Conservation (phyloP, 2,329 filamentous ascomycete species). For the Penicillium decumbens region DNA sequence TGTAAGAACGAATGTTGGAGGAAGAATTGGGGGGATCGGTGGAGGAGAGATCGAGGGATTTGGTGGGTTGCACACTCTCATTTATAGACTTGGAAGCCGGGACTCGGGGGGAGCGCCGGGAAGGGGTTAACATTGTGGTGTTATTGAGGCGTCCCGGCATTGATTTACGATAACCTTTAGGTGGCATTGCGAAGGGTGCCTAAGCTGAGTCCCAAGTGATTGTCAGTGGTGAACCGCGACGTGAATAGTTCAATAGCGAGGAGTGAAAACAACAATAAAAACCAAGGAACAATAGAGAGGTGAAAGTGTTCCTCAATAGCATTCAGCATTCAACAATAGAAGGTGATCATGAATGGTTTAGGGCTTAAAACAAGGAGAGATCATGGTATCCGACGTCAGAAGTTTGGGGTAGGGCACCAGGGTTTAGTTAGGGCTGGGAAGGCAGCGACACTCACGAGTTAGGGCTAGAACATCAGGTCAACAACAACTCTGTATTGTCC, state of each 20-base stretch:
- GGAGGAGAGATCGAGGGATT: conserved; percentile 8
- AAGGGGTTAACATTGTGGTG: conserved; percentile 11
- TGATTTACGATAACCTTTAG: conserved; percentile 20
- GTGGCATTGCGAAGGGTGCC: conserved; percentile 17
- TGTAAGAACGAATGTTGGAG: conserved; percentile 14
- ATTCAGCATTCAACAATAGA: background rate
- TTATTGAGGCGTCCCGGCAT: conserved; percentile 14
- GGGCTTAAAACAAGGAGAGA: background rate
- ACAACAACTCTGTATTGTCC: background rate
- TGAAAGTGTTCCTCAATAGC: background rate
- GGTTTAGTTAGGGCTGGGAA: conserved; percentile 12
- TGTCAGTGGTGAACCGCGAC: conserved; percentile 6
- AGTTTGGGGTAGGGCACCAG: conserved; percentile 13
- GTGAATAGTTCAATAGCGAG: background rate
- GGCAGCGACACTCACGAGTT: conserved; percentile 9
- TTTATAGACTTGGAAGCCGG: conserved; percentile 7
- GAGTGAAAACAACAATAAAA: background rate
- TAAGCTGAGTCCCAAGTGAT: background rate
- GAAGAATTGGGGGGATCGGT: conserved; percentile 8
- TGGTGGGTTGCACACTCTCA: conserved; percentile 5
- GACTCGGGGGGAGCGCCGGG: conserved; percentile 18
- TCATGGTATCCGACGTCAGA: conserved; percentile 17
- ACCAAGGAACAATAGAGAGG: background rate
- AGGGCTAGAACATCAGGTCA: background rate
- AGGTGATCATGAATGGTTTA: background rate